A percentile compares a stretch with the other conserved stretches of the same genome.
phyloP scores from a whole-genome alignment of 805 yeast genomes.

The Suhomyces canberraensis region DNA sequence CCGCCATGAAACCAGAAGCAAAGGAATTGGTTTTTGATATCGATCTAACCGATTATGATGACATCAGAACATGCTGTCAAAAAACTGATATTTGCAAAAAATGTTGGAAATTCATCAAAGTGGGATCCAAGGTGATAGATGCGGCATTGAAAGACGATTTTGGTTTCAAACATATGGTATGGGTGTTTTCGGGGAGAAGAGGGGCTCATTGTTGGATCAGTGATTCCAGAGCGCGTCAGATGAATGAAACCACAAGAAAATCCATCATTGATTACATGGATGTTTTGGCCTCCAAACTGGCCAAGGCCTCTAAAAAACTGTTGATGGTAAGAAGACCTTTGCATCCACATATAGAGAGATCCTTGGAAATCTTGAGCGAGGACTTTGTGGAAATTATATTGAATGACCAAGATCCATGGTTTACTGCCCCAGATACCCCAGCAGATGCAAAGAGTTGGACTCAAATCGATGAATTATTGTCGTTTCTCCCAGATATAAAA shows the following conservation, averaged over 20 bases:
- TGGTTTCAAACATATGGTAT: slow-evolving; percentile 79
- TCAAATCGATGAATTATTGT: slow-evolving; percentile 51
- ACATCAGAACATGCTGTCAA: slow-evolving; percentile 86
- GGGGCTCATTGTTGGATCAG: slow-evolving; percentile 99
- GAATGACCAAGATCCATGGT: slow-evolving; percentile 87
- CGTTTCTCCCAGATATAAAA: slow-evolving; percentile 60
- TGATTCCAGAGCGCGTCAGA: slow-evolving; percentile 71
- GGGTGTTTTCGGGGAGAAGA: slow-evolving; percentile 98
- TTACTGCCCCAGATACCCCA: slow-evolving; percentile 23
- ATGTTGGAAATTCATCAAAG: slow-evolving; percentile 90
- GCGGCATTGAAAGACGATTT: slow-evolving; percentile 77
- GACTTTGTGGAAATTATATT: slow-evolving; percentile 65
- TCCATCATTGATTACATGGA: slow-evolving; percentile 84
- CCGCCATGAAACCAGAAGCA: slow-evolving; percentile 71
- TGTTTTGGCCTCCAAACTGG: slow-evolving; percentile 50
- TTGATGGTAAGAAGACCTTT: slow-evolving; percentile 69
- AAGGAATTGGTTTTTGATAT: slow-evolving; percentile 95
- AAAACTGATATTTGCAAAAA: slow-evolving; percentile 80
- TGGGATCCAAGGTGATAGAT: slow-evolving; percentile 77
- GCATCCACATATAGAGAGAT: slow-evolving; percentile 83
- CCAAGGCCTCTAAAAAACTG: slow-evolving; percentile 31
- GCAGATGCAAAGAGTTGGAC: slow-evolving; percentile 48
- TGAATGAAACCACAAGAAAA: slow-evolving; percentile 72
- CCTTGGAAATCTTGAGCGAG: slow-evolving; percentile 62
- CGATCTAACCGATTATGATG: slow-evolving; percentile 96